These are phyloP conservation scores for Pseudofabraea citricarpa DNA, from an alignment of 2,329 filamentous ascomycete genomes.

Conservation along the genomic window DNA sequence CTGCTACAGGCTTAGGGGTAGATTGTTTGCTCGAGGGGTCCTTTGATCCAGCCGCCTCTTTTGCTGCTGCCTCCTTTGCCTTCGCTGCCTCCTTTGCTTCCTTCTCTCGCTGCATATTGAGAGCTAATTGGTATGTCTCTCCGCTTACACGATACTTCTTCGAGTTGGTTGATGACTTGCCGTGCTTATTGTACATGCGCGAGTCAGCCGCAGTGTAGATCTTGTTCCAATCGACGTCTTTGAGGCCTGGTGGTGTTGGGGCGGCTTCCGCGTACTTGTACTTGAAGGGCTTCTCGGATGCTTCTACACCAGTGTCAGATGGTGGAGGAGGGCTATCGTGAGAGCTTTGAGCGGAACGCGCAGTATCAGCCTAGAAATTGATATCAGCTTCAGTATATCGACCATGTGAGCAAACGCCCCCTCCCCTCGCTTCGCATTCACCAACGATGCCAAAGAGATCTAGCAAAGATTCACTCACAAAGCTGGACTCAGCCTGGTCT, in stretches of 20 bases:
- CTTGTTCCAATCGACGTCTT: slow-evolving; percentile 26
- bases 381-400: too few relatives aligned
- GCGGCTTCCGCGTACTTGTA: slow-evolving; percentile 25
- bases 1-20: too few relatives aligned
- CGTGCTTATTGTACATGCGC: slow-evolving; percentile 24
- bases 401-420: too few relatives aligned
- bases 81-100: slow-evolving; percentile 16
- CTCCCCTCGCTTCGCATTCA: too few relatives aligned
- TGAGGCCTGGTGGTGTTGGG: slow-evolving; percentile 24
- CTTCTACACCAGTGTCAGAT: slow-evolving; percentile 13
- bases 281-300: slow-evolving; percentile 16
- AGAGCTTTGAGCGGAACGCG: background rate
- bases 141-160: slow-evolving; percentile 18
- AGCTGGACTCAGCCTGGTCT: too few relatives aligned
- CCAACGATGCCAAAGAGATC: too few relatives aligned
- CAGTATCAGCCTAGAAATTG: too few relatives aligned
- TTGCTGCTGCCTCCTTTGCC: slow-evolving; percentile 3
- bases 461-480: too few relatives aligned
- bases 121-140: slow-evolving; percentile 19
- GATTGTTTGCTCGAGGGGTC: slow-evolving; percentile 1
- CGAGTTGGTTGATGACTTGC: slow-evolving; percentile 21
- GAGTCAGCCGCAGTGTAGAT: slow-evolving; percentile 27
- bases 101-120: slow-evolving; percentile 22
- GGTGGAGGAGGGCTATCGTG: background rate
- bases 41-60: slow-evolving; percentile 1